Percentiles rank a stretch among this genome's conserved stretches.
phyloP scores from a whole-genome alignment of 23 red algal species.

The Gracilaria gracilis region DNA sequence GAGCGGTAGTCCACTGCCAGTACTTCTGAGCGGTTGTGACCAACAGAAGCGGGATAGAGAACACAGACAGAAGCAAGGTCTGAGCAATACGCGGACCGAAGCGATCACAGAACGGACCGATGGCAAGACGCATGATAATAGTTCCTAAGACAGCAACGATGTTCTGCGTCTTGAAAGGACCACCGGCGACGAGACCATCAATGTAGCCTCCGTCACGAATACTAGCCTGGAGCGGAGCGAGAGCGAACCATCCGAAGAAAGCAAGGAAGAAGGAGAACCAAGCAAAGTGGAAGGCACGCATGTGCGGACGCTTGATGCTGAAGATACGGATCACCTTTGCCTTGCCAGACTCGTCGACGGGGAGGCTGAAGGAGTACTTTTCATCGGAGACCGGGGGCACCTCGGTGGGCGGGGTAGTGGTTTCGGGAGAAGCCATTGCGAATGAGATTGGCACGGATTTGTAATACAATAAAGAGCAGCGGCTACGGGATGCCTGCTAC shows the following conservation, averaged over 20 bases:
- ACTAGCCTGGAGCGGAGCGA: constrained; percentile 75
- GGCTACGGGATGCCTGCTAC: neutral
- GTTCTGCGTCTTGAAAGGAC: constrained; percentile 68
- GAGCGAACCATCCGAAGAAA: constrained; percentile 98
- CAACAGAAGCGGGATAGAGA: constrained; percentile 92
- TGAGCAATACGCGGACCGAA: constrained; percentile 87
- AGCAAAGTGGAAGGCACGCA: constrained; percentile 95
- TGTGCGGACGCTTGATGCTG: constrained; percentile 80
- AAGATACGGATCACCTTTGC: constrained; percentile 51
- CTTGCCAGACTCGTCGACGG: constrained; percentile 81
- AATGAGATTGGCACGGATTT: neutral
- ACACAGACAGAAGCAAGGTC: constrained; percentile 64
- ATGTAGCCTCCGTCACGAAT: constrained; percentile 54
- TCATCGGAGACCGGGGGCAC: neutral
- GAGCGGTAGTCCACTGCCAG: constrained; percentile 72
- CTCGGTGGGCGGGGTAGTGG: neutral
- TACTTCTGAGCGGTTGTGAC: constrained; percentile 71
- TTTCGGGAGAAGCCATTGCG: constrained; percentile 16
- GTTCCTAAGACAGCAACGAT: constrained; percentile 86
- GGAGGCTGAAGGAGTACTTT: constrained; percentile 43
- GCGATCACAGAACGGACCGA: constrained; percentile 88
- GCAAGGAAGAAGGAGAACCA: constrained; percentile 98
- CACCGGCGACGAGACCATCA: constrained; percentile 17
- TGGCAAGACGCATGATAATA: constrained; percentile 85
- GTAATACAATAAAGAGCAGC: neutral